Base-by-base conservation (phyloP, 768 basidiomycete genomes). In the Kwoniella dendrophila region DNA sequence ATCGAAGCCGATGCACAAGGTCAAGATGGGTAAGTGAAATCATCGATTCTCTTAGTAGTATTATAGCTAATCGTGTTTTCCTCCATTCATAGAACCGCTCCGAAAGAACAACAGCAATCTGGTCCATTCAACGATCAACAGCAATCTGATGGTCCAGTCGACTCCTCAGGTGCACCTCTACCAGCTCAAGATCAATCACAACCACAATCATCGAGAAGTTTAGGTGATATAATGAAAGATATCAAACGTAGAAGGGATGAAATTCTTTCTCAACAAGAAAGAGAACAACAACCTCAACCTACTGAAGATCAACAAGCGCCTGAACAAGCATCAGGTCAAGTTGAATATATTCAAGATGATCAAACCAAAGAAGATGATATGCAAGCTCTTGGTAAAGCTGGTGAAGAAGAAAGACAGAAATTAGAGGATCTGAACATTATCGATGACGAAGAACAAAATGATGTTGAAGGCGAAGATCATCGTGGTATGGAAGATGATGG, bases 351-450 rank as follows among this genome's bases (percentile, higher is more conserved):
- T 40, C 83, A 89, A 1, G 87, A 87, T 38, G 87, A 88, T 49
- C 82, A 80, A 29, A 86, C 85, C 63, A 81, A 88, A 56, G 85
- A 88, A 33, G 67, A 63, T 33, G 72, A 69, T 34, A 89, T 89
- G 86, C 92, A 95, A 78, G 92, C 93, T 0, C 84, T 98, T 22
- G 95, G 92, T 5, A 86, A 91, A 0, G 88, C 94, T 2, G 86
- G 84, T 10, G 87, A 90, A 43, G 92, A 95, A 68, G 86, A 93
- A 74, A 85, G 86, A 11, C 88, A 89, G 18, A 90, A 88, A 72
- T 81, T 96, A 47, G 84, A 88, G 66, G 88, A 95, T 52, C 86
- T 97, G 34, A 88, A 85, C 45, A 82, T 96, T 64, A 78, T 86
- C 27, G 90, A 90, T 63, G 86, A 86, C 2, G 82, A 85, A 16